Base-by-base conservation (phyloP, 73 alveolate species). In the Paramecium caudatum region DNA sequence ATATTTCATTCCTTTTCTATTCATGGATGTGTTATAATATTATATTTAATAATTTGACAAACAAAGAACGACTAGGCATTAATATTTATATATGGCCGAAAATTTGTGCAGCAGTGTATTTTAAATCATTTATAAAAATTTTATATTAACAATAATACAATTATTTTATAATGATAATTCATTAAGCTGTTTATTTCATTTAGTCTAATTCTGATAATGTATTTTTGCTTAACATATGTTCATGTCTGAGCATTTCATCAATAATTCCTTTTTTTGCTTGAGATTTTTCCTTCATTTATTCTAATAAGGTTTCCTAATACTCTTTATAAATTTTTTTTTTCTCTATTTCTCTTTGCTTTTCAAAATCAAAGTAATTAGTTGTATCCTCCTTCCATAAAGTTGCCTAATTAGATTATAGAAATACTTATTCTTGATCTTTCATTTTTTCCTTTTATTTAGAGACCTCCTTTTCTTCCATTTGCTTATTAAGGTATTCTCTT, bases 381-480 rank as follows among this genome's bases (percentile, higher is more conserved):
- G 82, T 86, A 8, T 86, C 92, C 61, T 86, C 83, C 74, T 86
- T 62, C 92, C 92, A 86, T 10, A 86, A 62, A 0, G 46, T 33
- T 17, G 92, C 88, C 88, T 74, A 74, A 37, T 1, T 1, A n/a
- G 1, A 21, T 12, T 12, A 16, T 5, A 34, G 13, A 1, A 6
- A 9, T 41, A 74, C 88, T 41, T 74, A 43, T 43, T 74, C 92
- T 86, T 86, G 55, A 62, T 86, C 92, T 12, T 23, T 86, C 1
- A 62, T 63, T 86, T 86, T 43, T 10, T 86, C 92, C 45, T 48
- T 86, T 46, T 86, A 39, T 41, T 63, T 86, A 23, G 37, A 49
- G 1, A 45, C 47, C 12, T 86, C 92, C 17, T 63, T 86, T 63
- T 86, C 92, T 30, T 70, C 90, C 92, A 86, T 86, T 39, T 86